A percentile compares a stretch with the other conserved stretches of the same genome.
phyloP scores from a whole-genome alignment of 2,329 filamentous ascomycete species.

The Pochonia chlamydosporia region DNA sequence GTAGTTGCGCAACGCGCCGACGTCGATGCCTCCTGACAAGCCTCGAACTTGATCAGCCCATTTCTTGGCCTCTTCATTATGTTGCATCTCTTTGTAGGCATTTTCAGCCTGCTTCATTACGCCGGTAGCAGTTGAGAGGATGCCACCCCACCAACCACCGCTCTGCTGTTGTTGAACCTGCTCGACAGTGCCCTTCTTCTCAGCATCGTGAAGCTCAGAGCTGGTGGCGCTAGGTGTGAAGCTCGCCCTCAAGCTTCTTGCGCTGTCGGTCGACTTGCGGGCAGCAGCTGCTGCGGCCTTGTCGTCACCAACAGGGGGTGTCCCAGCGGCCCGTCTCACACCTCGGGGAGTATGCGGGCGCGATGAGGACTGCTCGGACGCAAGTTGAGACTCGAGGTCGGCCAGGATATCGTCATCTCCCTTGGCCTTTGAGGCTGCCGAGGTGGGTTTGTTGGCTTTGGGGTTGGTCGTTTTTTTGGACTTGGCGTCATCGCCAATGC shows the following conservation, averaged over 20 bases:
- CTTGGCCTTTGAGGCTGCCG: constrained; percentile 42
- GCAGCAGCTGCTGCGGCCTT: constrained; percentile 33
- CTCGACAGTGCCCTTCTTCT: constrained; percentile 44
- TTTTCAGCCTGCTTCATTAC: constrained; percentile 89
- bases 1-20: constrained; percentile 60
- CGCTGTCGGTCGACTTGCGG: constrained; percentile 75
- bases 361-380: constrained; percentile 62
- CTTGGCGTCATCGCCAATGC: constrained; percentile 48
- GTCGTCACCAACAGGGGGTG: constrained; percentile 58
- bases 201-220: constrained; percentile 53
- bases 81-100: constrained; percentile 88
- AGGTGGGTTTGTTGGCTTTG: constrained; percentile 40
- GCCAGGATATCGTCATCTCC: constrained; percentile 72
- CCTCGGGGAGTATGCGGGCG: constrained; percentile 78
- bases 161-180: constrained; percentile 30
- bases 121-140: constrained; percentile 77
- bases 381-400: constrained; percentile 71
- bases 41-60: constrained; percentile 93
- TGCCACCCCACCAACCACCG: constrained; percentile 82
- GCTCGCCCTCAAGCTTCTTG: constrained; percentile 63
- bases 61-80: constrained; percentile 92
- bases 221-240: constrained; percentile 64
- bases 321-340: constrained; percentile 39
- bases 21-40: constrained; percentile 48
- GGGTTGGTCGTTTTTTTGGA: constrained; percentile 40